Conservation (phyloP, 129 eudicot genomes). For the Scalesia atractyloides region DNA sequence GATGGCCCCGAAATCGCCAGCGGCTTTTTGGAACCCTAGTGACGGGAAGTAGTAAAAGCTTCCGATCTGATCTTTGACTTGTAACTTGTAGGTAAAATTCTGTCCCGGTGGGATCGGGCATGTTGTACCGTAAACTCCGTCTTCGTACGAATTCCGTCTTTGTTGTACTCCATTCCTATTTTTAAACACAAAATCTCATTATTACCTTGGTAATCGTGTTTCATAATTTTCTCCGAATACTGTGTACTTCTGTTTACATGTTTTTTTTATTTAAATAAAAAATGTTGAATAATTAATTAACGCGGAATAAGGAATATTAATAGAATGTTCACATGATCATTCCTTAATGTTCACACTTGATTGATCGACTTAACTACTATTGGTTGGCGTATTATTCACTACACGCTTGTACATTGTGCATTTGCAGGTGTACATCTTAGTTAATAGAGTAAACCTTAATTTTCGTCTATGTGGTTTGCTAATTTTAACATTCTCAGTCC, state of each 20-base stretch:
- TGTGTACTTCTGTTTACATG: neutral
- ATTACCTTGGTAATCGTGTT: neutral
- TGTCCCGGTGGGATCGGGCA: slow-evolving; percentile 93
- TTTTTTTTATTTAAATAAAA: neutral
- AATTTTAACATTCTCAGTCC: too few relatives aligned
- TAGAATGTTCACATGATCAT: slow-evolving; percentile 23
- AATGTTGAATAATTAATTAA: neutral
- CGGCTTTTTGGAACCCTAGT: slow-evolving; percentile 78
- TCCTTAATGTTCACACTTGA: slow-evolving; percentile 20
- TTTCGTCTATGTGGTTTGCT: too few relatives aligned
- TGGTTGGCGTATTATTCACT: neutral
- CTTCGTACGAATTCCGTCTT: slow-evolving; percentile 75
- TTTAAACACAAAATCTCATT: neutral
- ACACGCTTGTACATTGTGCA: slow-evolving; percentile 8
- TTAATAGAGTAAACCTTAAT: too few relatives aligned
- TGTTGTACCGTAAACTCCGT: slow-evolving; percentile 86
- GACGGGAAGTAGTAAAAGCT: slow-evolving; percentile 91
- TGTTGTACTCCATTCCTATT: slow-evolving; percentile 86
- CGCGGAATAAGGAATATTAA: slow-evolving; percentile 19
- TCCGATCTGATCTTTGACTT: slow-evolving; percentile 92
- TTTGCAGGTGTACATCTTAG: neutral
- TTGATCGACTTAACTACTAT: neutral
- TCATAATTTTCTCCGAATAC: slow-evolving; percentile 12
- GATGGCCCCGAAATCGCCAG: slow-evolving; percentile 91
- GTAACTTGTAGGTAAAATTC: slow-evolving; percentile 77